These are phyloP conservation scores for Penicillium nordicum DNA, from an alignment of 2,329 filamentous ascomycete species.

Conservation along the genomic window DNA sequence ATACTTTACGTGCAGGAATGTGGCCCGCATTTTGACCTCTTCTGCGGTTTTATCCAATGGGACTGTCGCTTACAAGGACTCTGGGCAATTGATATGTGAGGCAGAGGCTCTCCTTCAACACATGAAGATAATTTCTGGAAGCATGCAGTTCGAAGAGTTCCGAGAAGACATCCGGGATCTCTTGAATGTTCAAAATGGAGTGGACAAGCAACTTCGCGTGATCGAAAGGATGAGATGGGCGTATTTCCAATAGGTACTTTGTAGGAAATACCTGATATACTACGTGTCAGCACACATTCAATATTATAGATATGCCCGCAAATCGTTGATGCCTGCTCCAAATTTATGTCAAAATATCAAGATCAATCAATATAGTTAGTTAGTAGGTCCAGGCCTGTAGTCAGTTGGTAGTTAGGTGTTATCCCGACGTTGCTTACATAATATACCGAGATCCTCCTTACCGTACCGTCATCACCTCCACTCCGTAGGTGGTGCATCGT, in stretches of 20 bases:
- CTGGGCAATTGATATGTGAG: slow-evolving; percentile 85
- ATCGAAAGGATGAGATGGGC: slow-evolving; percentile 85
- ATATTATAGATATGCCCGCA: too few relatives aligned
- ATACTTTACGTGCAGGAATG: slow-evolving; percentile 54
- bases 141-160: slow-evolving; percentile 76
- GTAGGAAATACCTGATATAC: neutral
- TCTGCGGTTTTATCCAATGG: slow-evolving; percentile 64
- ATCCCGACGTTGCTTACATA: neutral
- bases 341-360: too few relatives aligned
- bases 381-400: too few relatives aligned
- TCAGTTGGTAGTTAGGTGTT: neutral
- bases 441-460: slow-evolving; percentile 11
- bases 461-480: slow-evolving; percentile 17
- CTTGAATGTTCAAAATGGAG: slow-evolving; percentile 71
- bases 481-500: neutral
- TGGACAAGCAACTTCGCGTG: slow-evolving; percentile 73
- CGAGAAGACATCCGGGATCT: slow-evolving; percentile 83
- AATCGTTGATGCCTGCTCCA: neutral
- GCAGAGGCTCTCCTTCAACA: slow-evolving; percentile 75
- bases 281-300: neutral
- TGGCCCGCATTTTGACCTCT: slow-evolving; percentile 74
- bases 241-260: slow-evolving; percentile 66
- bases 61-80: slow-evolving; percentile 84
- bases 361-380: too few relatives aligned
- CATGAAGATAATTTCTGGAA: slow-evolving; percentile 65